Conservation (phyloP, 768 basidiomycete genomes). For the Leucosporidium scottii region DNA sequence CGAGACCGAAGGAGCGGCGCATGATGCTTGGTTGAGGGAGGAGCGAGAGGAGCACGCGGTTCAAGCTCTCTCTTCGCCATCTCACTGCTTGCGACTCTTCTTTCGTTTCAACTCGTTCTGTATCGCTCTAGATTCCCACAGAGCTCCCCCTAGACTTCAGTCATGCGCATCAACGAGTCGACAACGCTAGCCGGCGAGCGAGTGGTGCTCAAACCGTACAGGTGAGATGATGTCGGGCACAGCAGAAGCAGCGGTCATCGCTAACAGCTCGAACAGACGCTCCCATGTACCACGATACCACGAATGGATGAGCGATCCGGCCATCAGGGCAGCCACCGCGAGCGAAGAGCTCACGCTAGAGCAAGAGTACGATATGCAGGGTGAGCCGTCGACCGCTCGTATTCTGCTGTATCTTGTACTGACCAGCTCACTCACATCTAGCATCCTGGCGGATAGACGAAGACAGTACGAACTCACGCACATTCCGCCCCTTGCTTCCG, state of each 20-base stretch:
- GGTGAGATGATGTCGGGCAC: slow-evolving; percentile 41
- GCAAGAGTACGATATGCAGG: slow-evolving; percentile 83
- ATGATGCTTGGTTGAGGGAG: too few relatives aligned
- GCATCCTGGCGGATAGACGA: slow-evolving; percentile 79
- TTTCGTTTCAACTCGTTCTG: too few relatives aligned
- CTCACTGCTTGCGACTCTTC: too few relatives aligned
- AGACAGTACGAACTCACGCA: slow-evolving; percentile 66
- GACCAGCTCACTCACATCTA: slow-evolving; percentile 42
- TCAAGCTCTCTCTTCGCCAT: too few relatives aligned
- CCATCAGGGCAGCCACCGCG: slow-evolving; percentile 67
- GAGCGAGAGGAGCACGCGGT: too few relatives aligned
- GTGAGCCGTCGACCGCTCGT: slow-evolving; percentile 46
- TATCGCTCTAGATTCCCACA: too few relatives aligned
- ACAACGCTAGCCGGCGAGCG: slow-evolving; percentile 60
- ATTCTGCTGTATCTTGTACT: background rate
- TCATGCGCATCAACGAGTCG: slow-evolving; percentile 61
- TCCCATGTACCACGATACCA: slow-evolving; percentile 67
- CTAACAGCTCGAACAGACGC: background rate
- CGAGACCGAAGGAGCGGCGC: too few relatives aligned
- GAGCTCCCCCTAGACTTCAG: background rate
- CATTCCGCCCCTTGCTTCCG: too few relatives aligned
- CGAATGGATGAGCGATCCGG: slow-evolving; percentile 75
- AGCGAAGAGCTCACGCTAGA: slow-evolving; percentile 73
- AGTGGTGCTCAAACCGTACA: slow-evolving; percentile 75
- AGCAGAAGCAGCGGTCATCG: too few relatives aligned